Evolutionary conservation across 2,329 filamentous ascomycete genomes (phyloP), one percentile per base, ranked within the genome.

Genomic region (Scytalidium sp.): DNA sequence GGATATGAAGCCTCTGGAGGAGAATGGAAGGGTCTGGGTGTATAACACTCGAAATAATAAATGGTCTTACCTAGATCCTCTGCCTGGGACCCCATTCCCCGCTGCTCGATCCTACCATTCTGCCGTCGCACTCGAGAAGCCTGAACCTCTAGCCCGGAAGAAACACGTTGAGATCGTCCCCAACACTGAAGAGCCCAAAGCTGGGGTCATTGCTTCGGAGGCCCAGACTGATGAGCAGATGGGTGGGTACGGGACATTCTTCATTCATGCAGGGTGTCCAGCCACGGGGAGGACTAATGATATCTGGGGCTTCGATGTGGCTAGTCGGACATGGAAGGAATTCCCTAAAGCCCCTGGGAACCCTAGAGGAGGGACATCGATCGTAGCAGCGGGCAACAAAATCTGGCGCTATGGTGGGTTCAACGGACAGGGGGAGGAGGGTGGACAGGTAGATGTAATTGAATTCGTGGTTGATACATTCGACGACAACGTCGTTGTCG

Each of bases 331-430:
- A 2, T 96, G 90, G 90, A 81, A 75, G 36, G 75, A 85, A 60
- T 74, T 89, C 13, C 76, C 85, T 0, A 67, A 80, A 7, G 89
- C 88, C 0, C 88, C 88, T 0, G 84, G 78, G 1, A 80, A 84
- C 7, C 71, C 80, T 0, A 77, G 89, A 43, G 83, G 84, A 19
- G 89, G 88, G 1, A 72, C 87, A 0, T 80, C 82, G 3, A 81
- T 95, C 21, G 81, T 84, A 1, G 77, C 85, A 46, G 76, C 76
- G 41, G 76, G 79, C 47, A 81, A 80, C 20, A 79, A 82, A 20
- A 66, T 96, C 6, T 95, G 86, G 69, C 79, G 90, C 22, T 92
- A 90, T 72, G 88, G 90, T 53, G 90, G 90, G 0, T 93, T 85
- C 59, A 87, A 93, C 64, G 89, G 87, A 1, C 72, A 76, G 41